Evolutionary conservation across 2,329 filamentous ascomycete genomes (phyloP).

Genomic region (Exophiala phaeomuriformis): DNA sequence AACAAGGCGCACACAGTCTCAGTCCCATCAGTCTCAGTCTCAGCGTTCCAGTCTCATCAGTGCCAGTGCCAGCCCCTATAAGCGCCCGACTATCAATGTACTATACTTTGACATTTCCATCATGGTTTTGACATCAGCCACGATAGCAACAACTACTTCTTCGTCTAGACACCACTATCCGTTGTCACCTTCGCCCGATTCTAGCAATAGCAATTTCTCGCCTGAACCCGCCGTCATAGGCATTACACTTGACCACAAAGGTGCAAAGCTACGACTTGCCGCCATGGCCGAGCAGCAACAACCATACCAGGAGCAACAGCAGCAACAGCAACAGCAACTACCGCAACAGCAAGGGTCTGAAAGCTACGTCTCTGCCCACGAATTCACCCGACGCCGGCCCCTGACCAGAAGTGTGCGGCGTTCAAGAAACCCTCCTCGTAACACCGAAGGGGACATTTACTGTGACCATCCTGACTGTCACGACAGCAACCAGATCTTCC

Average conservation of each 20-base stretch:
- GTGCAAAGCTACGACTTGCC: not conserved
- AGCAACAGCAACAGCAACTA: not conserved
- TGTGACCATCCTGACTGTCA: slow-evolving; percentile 66
- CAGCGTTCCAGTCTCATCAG: no score
- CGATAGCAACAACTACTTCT: not conserved
- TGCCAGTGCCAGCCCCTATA: no score
- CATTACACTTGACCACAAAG: slow-evolving; percentile 10
- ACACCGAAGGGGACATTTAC: slow-evolving; percentile 65
- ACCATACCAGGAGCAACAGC: not conserved
- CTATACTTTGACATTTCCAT: not conserved
- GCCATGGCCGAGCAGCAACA: not conserved
- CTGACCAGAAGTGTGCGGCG: slow-evolving; percentile 8
- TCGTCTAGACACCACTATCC: slow-evolving; percentile 10
- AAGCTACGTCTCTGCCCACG: not conserved
- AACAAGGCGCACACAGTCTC: no score
- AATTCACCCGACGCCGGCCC: not conserved
- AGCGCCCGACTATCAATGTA: no score
- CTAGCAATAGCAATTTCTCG: not conserved
- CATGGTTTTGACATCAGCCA: not conserved
- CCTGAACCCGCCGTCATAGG: not conserved
- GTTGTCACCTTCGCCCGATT: slow-evolving; percentile 16
- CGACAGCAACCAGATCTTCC: slow-evolving; percentile 59
- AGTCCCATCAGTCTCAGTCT: no score
- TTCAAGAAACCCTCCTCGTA: slow-evolving; percentile 45
- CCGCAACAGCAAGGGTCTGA: not conserved